These are phyloP conservation scores for Taphrina sp. DNA, from an alignment of 1,139 yeast genomes.

Conservation along the genomic window DNA sequence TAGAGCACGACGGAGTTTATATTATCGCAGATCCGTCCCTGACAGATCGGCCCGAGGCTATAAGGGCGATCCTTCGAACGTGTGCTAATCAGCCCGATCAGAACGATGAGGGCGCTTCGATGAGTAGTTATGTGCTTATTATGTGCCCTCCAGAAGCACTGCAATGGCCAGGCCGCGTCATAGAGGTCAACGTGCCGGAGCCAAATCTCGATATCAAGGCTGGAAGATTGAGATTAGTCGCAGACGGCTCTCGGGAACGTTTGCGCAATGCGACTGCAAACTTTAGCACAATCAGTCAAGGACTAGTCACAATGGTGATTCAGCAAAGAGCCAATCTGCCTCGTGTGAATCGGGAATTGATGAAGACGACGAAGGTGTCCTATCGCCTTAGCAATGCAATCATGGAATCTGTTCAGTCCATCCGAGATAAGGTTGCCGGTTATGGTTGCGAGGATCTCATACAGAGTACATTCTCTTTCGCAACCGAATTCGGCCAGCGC, in stretches of 20 bases:
- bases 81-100: constrained; percentile 45
- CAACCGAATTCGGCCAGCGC: constrained; percentile 76
- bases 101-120: constrained; percentile 42
- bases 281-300: constrained; percentile 53
- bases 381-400: constrained; percentile 68
- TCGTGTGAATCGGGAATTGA: constrained; percentile 71
- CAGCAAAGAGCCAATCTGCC: constrained; percentile 72
- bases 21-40: constrained; percentile 67
- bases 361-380: constrained; percentile 63
- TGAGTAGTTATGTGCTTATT: constrained; percentile 64
- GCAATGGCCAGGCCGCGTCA: constrained; percentile 84
- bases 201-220: constrained; percentile 51
- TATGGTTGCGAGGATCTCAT: constrained; percentile 70
- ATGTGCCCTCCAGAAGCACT: constrained; percentile 80
- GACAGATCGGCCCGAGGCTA: constrained; percentile 47
- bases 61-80: constrained; percentile 45
- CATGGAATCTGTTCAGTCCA: constrained; percentile 60
- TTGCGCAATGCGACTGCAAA: constrained; percentile 50
- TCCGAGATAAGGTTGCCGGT: constrained; percentile 53
- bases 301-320: constrained; percentile 52
- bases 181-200: constrained; percentile 54
- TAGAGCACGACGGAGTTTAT: constrained; percentile 73
- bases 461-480: constrained; percentile 73
- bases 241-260: constrained; percentile 60
- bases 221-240: constrained; percentile 69